Conservation (phyloP, 441 rosid species). For the Erodium texanum region DNA sequence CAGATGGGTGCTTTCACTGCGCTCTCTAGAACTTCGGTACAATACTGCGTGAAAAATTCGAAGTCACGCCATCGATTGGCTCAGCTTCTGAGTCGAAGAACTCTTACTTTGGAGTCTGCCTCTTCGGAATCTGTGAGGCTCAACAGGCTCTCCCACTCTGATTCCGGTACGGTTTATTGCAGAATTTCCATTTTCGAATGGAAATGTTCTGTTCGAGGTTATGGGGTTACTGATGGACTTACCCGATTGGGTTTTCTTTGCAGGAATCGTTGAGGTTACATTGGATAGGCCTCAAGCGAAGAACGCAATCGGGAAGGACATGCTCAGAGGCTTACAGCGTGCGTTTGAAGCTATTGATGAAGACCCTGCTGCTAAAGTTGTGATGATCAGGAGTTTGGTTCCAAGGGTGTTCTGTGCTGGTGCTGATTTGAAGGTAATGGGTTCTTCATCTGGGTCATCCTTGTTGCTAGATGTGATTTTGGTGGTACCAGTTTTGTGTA, state of each 20-base stretch:
- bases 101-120: constrained; percentile 57
- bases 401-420: constrained; percentile 83
- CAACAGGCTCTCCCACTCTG: constrained; percentile 44
- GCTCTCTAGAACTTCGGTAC: constrained; percentile 27
- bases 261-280: constrained; percentile 74
- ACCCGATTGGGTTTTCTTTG: constrained; percentile 1
- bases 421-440: constrained; percentile 80
- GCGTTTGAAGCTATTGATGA: constrained; percentile 40
- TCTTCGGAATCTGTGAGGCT: constrained; percentile 59
- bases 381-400: constrained; percentile 58
- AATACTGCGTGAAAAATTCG: constrained; percentile 16
- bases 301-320: constrained; percentile 71
- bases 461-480: background rate
- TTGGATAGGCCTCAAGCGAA: constrained; percentile 56
- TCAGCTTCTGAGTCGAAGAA: constrained; percentile 21
- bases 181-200: background rate
- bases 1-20: constrained; percentile 27
- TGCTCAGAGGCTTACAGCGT: constrained; percentile 55
- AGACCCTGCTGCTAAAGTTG: constrained; percentile 60
- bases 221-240: background rate
- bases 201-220: background rate
- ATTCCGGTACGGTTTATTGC: constrained; percentile 47
- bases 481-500: background rate
- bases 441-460: background rate
- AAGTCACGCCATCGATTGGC: constrained; percentile 10